Evolutionary conservation across 495 filamentous ascomycete genomes (phyloP).

Genomic region (Hyaloscypha bicolor): DNA sequence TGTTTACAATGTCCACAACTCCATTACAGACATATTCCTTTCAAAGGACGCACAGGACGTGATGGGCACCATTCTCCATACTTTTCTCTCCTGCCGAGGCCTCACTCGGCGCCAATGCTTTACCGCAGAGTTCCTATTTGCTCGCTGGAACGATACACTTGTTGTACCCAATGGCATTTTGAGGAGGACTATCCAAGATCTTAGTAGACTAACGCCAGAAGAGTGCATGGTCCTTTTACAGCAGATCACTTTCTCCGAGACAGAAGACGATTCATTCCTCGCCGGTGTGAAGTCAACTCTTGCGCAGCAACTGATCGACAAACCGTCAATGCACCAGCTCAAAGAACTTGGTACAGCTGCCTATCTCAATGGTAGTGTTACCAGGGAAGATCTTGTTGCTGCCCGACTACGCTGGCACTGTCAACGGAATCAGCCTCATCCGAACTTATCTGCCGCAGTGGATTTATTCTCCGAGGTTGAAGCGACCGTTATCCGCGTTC

Average conservation of each 20-base stretch:
- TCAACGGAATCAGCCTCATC: constrained; percentile 1
- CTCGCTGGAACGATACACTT: constrained; percentile 41
- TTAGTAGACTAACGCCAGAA: constrained; percentile 53
- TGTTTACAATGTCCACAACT: constrained; percentile 47
- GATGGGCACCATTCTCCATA: constrained; percentile 54
- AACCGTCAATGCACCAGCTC: constrained; percentile 50
- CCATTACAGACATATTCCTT: constrained; percentile 49
- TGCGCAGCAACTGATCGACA: constrained; percentile 32
- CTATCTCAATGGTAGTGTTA: constrained; percentile 49
- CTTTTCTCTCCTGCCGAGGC: constrained; percentile 54
- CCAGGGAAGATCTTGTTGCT: constrained; percentile 45
- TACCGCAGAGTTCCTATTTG: constrained; percentile 49
- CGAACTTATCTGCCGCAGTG: constrained; percentile 34
- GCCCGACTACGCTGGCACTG: constrained; percentile 55
- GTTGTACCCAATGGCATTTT: constrained; percentile 43
- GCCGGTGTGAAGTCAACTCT: not conserved
- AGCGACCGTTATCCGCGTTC: constrained; percentile 3
- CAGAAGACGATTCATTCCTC: not conserved
- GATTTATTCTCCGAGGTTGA: constrained; percentile 12
- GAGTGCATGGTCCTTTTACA: constrained; percentile 48
- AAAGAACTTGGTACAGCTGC: constrained; percentile 50
- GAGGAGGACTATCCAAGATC: constrained; percentile 48
- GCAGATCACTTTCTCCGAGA: not conserved
- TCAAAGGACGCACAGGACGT: constrained; percentile 58
- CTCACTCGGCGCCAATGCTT: constrained; percentile 55